Base-by-base conservation (phyloP, 2,329 filamentous ascomycete species). In the Diaporthe citrichinensis region DNA sequence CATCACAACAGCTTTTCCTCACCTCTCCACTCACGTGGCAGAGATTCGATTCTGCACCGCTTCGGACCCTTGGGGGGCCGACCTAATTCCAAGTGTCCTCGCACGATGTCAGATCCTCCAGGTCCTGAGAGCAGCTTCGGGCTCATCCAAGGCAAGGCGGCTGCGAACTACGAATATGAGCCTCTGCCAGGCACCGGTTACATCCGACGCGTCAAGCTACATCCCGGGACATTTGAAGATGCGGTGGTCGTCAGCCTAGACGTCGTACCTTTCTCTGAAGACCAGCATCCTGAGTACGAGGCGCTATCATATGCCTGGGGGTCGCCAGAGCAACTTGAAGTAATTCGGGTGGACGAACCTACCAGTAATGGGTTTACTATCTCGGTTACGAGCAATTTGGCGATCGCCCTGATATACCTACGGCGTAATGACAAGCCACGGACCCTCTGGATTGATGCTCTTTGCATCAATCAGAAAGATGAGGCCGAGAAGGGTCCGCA, bases 381-480 rank as follows among this genome's bases (percentile, higher is more conserved):
- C 14, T 57, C 28, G 31, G 28, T 8, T 20, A 57, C 53, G 28
- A 17, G 5, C 1, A 57, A 34, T 14, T 23, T 57, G 14, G 4
- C 28, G 7, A 34, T 7, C 15, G 31, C 31, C 12, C 17, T 58
- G 31, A 36, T 2, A 15, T 23, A 58, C 23, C 7, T 58, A 31
- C 55, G 55, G 17, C 55, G 31, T 17, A 58, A 0, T 20, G 55
- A 58, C 2, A 20, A 58, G 55, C 31, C 31, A 8, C 17, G 55
- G 31, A 58, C 15, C 34, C 4, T 39, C 1, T 74, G 72, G 61
- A 34, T 67, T 3, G 72, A 69, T 58, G 61, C 72, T 10, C 57
- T 69, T 15, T 73, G 72, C 20, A 73, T 73, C 51, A 55, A 68
- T 8, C 72, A 73, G 20, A 12, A 2, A 17, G 44, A 57, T 15